Evolutionary conservation across 2,329 filamentous ascomycete species (phyloP), one percentile per base, ranked within the genome.

Genomic region (Arthrobotrys conoides): DNA sequence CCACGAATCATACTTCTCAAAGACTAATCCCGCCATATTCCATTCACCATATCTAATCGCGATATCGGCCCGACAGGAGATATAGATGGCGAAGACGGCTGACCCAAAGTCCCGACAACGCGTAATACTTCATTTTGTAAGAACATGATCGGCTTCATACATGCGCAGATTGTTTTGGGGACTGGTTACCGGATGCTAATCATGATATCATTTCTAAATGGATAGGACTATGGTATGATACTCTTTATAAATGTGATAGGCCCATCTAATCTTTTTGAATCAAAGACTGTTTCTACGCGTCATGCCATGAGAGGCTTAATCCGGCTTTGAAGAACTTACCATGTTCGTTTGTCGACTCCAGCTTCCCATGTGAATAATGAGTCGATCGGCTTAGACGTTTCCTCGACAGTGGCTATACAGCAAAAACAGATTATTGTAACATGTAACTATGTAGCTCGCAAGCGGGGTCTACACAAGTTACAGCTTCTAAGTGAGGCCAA

Each of bases 391-490:
- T 30, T 18, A 33, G 27, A 30, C 14, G 14, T 2, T 33, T 14
- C 0, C 9, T 65, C 6, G 92, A 18, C 94, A 5, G 86, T 98
- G 38, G 94, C 93, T 41, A 90, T 97, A 75, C 92, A 94, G 84
- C 94, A 97, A 85, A 97, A 97, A 85, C 93, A 94, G 83, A 97
- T 97, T 70, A 88, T 96, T 48, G 93, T 94, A 22, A 97, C 94
- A 3, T 96, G 93, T 88, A 98, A 98, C 85, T 98, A 98, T 84
- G 93, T 92, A 83, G 95, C 95, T 22, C 90, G 95, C 41, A 86
- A 90, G 65, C 88, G 85, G n/a, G 90, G 90, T 44, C 87, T 94
- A 68, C 87, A 89, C 84, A 98, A 99, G 86, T 87, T 98, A 77
- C 94, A 96, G 87, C 88, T 93, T 80, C 90, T 97, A 83, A 89